phyloP scores from a whole-genome alignment of 306 rosid species.

The Glycine soja region DNA sequence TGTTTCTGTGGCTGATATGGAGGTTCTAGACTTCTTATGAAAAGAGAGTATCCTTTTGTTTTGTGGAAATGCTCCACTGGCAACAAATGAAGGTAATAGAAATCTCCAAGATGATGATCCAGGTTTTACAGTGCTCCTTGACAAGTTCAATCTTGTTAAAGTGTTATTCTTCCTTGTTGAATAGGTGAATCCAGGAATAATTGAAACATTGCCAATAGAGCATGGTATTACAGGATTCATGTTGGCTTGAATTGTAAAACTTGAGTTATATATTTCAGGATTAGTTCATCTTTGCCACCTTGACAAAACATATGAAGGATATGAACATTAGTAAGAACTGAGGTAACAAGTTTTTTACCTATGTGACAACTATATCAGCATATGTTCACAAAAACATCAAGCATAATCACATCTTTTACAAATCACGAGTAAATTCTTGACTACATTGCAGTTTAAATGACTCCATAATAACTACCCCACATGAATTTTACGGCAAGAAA shows the following conservation, averaged over 20 bases:
- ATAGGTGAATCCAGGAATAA: slow-evolving; percentile 72
- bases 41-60: slow-evolving; percentile 54
- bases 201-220: slow-evolving; percentile 72
- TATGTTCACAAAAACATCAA: slow-evolving; percentile 26
- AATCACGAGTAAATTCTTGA: not conserved
- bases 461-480: slow-evolving; percentile 16
- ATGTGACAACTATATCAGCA: slow-evolving; percentile 30
- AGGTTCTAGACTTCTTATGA: slow-evolving; percentile 59
- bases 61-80: slow-evolving; percentile 61
- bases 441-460: slow-evolving; percentile 14
- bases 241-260: slow-evolving; percentile 50
- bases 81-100: slow-evolving; percentile 64
- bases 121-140: slow-evolving; percentile 60
- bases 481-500: slow-evolving; percentile 17
- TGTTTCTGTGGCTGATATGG: slow-evolving; percentile 73
- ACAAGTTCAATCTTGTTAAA: slow-evolving; percentile 63
- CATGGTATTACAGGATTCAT: slow-evolving; percentile 76
- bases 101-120: slow-evolving; percentile 57
- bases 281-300: slow-evolving; percentile 48
- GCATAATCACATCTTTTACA: slow-evolving; percentile 33
- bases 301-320: slow-evolving; percentile 39
- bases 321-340: slow-evolving; percentile 15
- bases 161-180: slow-evolving; percentile 58
- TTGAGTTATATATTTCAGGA: slow-evolving; percentile 38
- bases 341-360: not conserved